Evolutionary conservation across 176 grass and related monocot genomes (phyloP).

Genomic region (Stipa capillata): DNA sequence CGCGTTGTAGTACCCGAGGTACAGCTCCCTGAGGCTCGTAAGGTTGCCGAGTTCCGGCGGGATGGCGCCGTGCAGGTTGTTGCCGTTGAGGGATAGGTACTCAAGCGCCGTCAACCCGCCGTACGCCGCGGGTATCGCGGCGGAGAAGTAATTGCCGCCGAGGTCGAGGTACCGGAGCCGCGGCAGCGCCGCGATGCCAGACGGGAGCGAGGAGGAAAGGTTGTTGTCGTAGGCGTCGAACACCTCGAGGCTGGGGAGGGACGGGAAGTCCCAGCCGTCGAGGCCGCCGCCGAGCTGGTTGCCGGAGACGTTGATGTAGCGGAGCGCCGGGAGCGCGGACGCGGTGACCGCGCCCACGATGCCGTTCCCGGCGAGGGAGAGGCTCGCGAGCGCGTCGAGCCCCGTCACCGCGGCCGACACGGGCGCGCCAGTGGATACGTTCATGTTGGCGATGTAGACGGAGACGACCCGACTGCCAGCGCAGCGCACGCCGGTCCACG

Average conservation of each 20-base stretch:
- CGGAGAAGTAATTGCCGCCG: constrained; percentile 89
- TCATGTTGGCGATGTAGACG: constrained; percentile 67
- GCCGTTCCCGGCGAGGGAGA: constrained; percentile 73
- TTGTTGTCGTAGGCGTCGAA: constrained; percentile 99
- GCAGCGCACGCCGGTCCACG: constrained; percentile 73
- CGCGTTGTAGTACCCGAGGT: constrained; percentile 84
- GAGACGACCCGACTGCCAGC: constrained; percentile 44
- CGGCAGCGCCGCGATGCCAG: constrained; percentile 27
- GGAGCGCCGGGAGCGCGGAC: constrained; percentile 38
- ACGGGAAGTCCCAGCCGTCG: constrained; percentile 57
- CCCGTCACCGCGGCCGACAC: constrained; percentile 18
- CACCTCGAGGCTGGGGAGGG: constrained; percentile 58
- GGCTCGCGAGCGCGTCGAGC: constrained; percentile 42
- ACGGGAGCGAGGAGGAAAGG: constrained; percentile 56
- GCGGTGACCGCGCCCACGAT: constrained; percentile 38
- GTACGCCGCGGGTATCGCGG: constrained; percentile 50
- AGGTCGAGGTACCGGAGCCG: constrained; percentile 76
- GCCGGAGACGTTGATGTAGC: constrained; percentile 55
- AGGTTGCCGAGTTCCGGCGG: constrained; percentile 68
- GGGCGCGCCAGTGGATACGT: constrained; percentile 44
- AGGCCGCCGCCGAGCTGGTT: constrained; percentile 62
- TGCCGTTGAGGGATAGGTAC: constrained; percentile 96
- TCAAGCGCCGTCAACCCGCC: constrained; percentile 49
- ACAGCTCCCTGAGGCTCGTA: constrained; percentile 55
- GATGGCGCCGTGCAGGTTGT: constrained; percentile 62